Conservation (phyloP, 208 protist species). For the Leptomonas pyrrhocoris region DNA sequence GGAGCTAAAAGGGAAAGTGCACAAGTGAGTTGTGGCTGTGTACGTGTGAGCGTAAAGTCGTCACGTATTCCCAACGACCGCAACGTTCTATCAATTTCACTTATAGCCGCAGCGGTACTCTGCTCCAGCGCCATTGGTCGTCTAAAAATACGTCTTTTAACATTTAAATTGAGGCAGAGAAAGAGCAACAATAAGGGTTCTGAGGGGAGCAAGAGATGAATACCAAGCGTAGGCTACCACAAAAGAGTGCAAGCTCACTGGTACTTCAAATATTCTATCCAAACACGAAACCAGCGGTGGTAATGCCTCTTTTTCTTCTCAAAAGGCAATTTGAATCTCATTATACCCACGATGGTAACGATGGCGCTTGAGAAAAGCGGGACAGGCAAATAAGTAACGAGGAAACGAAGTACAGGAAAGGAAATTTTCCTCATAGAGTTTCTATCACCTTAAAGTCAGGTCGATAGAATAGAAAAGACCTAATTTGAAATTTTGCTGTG, state of each 20-base stretch:
- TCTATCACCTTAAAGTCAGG: too few relatives aligned
- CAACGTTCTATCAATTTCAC: constrained; percentile 33
- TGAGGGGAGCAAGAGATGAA: too few relatives aligned
- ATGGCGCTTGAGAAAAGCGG: neutral
- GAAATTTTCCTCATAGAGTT: too few relatives aligned
- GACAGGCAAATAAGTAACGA: neutral
- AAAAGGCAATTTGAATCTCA: too few relatives aligned
- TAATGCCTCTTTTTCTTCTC: neutral
- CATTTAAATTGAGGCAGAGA: neutral
- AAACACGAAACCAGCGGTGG: too few relatives aligned
- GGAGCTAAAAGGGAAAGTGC: neutral
- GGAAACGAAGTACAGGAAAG: neutral
- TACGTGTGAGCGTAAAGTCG: neutral
- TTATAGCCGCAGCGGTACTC: constrained; percentile 18
- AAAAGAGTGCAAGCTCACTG: too few relatives aligned
- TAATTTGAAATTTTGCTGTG: neutral
- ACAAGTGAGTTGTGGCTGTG: neutral
- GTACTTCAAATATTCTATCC: too few relatives aligned
- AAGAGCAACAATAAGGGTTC: neutral
- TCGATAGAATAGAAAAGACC: neutral
- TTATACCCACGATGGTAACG: too few relatives aligned
- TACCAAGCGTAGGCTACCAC: too few relatives aligned
- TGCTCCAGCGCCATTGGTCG: constrained; percentile 19
- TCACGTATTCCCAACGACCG: constrained; percentile 21
- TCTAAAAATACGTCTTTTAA: neutral